These are phyloP conservation scores for Incumbomyces delicatus DNA, from an alignment of 2,329 filamentous ascomycete species.

Conservation along the genomic window DNA sequence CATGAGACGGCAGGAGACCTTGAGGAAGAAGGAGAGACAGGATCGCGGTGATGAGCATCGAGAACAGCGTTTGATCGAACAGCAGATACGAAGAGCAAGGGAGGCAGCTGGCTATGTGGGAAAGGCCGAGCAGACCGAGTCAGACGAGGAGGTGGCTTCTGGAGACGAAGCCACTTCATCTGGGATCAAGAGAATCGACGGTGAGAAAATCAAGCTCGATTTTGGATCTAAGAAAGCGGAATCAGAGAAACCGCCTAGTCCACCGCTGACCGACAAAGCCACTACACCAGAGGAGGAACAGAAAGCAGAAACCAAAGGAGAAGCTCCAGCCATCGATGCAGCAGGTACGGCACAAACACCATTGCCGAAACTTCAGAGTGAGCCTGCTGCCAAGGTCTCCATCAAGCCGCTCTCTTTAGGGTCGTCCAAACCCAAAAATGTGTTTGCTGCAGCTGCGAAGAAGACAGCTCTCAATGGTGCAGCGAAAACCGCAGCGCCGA, in stretches of 20 bases:
- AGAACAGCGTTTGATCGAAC: constrained; percentile 70
- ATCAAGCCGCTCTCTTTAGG: constrained; percentile 50
- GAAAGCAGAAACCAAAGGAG: not conserved
- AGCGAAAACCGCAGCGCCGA: constrained; percentile 51
- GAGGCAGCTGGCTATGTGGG: constrained; percentile 23
- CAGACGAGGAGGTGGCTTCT: constrained; percentile 32
- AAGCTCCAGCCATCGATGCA: not conserved
- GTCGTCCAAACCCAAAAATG: constrained; percentile 61
- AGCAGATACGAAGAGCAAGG: constrained; percentile 71
- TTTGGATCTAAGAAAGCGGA: constrained; percentile 42
- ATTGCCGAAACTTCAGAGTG: constrained; percentile 11
- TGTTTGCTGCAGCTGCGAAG: constrained; percentile 52
- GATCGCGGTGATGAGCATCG: constrained; percentile 86
- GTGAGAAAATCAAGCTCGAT: constrained; percentile 65
- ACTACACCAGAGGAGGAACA: constrained; percentile 9
- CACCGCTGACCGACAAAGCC: constrained; percentile 16
- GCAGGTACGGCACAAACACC: not conserved
- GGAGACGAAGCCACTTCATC: constrained; percentile 32
- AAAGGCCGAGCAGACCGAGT: constrained; percentile 41
- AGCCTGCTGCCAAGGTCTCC: constrained; percentile 4
- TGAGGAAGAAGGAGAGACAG: constrained; percentile 72
- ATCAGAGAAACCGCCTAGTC: constrained; percentile 19
- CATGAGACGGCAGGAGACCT: constrained; percentile 65
- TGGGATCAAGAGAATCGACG: constrained; percentile 48
- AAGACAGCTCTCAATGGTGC: constrained; percentile 58